phyloP scores from a whole-genome alignment of 2,329 filamentous ascomycete genomes.

The Aspergillus piperis region DNA sequence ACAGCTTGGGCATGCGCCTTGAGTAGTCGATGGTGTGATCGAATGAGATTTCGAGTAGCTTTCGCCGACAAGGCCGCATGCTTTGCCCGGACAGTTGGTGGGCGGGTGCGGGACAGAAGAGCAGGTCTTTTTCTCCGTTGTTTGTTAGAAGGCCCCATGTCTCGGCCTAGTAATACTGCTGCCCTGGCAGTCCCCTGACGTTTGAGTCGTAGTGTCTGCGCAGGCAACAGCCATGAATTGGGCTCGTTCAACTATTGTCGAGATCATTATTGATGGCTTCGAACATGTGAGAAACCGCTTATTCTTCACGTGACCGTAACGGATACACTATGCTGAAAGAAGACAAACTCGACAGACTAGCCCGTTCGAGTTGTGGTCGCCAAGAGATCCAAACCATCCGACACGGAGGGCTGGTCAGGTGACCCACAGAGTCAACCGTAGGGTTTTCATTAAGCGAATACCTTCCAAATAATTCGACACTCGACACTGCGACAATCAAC shows the following conservation, averaged over 20 bases:
- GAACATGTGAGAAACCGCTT: not conserved
- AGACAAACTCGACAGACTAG: not conserved
- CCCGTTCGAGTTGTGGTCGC: constrained; percentile 3
- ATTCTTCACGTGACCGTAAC: not conserved
- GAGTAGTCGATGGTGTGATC: constrained; percentile 60
- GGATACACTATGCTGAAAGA: not conserved
- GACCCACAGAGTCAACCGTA: constrained; percentile 40
- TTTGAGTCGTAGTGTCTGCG: not conserved
- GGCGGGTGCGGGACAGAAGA: constrained; percentile 49
- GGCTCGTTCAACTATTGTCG: not conserved
- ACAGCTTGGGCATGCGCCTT: constrained; percentile 58
- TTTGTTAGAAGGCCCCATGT: constrained; percentile 34
- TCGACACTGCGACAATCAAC: constrained; percentile 48
- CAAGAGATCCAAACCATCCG: constrained; percentile 14
- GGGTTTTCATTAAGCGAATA: constrained; percentile 46
- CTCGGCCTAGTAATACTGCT: not conserved
- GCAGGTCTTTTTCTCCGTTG: constrained; percentile 35
- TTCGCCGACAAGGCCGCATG: constrained; percentile 54
- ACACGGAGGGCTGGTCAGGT: constrained; percentile 32
- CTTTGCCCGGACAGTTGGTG: constrained; percentile 43
- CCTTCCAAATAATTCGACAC: constrained; percentile 41
- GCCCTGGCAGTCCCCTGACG: not conserved
- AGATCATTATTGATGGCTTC: not conserved
- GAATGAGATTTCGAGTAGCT: constrained; percentile 60
- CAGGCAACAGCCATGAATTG: not conserved